Evolutionary conservation across 441 rosid genomes (phyloP).

Genomic region (Populus tomentosa): DNA sequence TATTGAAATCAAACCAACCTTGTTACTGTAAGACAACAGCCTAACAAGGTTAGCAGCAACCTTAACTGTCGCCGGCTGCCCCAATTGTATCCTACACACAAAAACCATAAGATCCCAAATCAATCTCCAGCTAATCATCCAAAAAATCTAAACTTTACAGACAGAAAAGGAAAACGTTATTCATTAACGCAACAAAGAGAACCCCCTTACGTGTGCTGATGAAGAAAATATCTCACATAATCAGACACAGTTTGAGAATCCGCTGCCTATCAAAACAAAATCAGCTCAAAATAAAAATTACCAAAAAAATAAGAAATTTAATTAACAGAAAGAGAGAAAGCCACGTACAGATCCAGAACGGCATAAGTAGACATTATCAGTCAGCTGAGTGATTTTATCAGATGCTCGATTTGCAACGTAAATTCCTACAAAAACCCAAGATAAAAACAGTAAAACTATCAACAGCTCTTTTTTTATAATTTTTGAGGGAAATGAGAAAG

Average conservation of each 20-base stretch:
- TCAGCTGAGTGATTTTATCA: conserved; percentile 88
- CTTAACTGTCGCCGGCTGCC: conserved; percentile 95
- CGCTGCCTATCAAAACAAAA: conserved; percentile 60
- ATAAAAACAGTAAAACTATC: not conserved
- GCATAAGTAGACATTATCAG: conserved; percentile 90
- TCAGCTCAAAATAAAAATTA: not conserved
- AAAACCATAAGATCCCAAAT: not conserved
- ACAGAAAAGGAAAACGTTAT: not conserved
- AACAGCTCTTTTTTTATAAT: not conserved
- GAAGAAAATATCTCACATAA: conserved; percentile 85
- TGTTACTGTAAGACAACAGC: conserved; percentile 77
- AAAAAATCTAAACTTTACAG: too few relatives aligned
- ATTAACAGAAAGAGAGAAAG: not conserved
- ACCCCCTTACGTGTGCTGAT: conserved; percentile 83
- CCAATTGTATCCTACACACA: conserved; percentile 68
- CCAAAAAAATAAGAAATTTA: not conserved
- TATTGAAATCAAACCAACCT: conserved; percentile 42
- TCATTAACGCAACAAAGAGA: not conserved
- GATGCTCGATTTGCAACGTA: conserved; percentile 94
- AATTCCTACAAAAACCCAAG: conserved; percentile 45
- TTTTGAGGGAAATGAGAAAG: not conserved
- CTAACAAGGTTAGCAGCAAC: conserved; percentile 93
- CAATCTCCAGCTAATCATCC: not conserved
- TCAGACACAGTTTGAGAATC: conserved; percentile 96
- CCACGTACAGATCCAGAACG: conserved; percentile 32